A percentile compares a stretch with the other conserved stretches of the same genome.
These are phyloP conservation scores for Exophiala alcalophila DNA, from an alignment of 2,329 filamentous ascomycete genomes.

Conservation along the genomic window DNA sequence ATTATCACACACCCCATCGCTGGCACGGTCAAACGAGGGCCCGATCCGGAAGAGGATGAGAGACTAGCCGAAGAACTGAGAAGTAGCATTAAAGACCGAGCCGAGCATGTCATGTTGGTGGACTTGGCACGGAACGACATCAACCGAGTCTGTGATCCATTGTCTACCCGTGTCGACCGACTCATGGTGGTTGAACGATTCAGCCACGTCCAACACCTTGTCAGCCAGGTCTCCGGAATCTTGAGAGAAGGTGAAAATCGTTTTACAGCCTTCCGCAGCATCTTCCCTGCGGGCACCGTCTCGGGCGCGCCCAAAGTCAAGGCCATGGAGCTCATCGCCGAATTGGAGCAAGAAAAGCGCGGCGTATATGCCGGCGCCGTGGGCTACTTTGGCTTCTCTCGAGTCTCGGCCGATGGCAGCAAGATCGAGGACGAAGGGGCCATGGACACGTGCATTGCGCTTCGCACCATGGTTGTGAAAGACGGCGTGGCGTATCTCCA, in stretches of 20 bases:
- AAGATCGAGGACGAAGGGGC: slow-evolving; percentile 65
- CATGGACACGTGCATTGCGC: slow-evolving; percentile 82
- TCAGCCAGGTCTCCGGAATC: slow-evolving; percentile 92
- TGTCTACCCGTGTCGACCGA: slow-evolving; percentile 84
- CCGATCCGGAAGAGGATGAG: slow-evolving; percentile 76
- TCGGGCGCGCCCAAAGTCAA: slow-evolving; percentile 92
- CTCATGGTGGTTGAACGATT: slow-evolving; percentile 94
- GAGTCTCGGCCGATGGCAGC: slow-evolving; percentile 62
- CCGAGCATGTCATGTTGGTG: slow-evolving; percentile 96
- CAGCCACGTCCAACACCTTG: slow-evolving; percentile 94
- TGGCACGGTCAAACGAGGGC: slow-evolving; percentile 86
- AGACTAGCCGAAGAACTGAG: slow-evolving; percentile 72
- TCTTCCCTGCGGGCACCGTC: slow-evolving; percentile 95
- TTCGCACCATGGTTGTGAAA: slow-evolving; percentile 93
- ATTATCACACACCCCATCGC: slow-evolving; percentile 97
- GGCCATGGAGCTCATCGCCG: slow-evolving; percentile 95
- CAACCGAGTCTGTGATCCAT: slow-evolving; percentile 89
- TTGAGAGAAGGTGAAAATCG: slow-evolving; percentile 77
- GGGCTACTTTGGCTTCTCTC: slow-evolving; percentile 90
- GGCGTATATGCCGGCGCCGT: slow-evolving; percentile 95
- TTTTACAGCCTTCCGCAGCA: slow-evolving; percentile 92
- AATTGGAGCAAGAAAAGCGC: slow-evolving; percentile 89
- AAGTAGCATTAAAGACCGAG: slow-evolving; percentile 82
- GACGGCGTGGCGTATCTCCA: slow-evolving; percentile 90
- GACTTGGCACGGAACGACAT: slow-evolving; percentile 95